Percentiles rank a stretch among this genome's conserved stretches.
These are phyloP conservation scores for Stachybotrys chlorohalonatus DNA, from an alignment of 2,329 filamentous ascomycete genomes.

Conservation along the genomic window DNA sequence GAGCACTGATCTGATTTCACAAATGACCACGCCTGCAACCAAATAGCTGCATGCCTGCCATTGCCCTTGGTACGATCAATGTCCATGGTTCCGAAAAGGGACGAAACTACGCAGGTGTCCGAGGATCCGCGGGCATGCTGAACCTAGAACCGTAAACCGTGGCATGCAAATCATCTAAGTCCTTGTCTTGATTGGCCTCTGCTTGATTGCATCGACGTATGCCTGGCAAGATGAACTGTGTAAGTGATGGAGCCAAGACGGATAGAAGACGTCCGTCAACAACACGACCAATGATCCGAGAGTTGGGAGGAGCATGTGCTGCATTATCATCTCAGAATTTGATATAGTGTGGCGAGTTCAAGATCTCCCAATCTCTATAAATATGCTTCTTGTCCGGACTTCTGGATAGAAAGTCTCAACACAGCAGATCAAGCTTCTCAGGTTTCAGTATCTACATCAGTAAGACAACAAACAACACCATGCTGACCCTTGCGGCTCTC, in stretches of 20 bases:
- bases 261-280: background rate
- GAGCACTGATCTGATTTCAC: background rate
- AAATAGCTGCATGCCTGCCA: background rate
- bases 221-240: background rate
- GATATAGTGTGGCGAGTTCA: background rate
- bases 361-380: background rate
- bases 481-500: slow-evolving; percentile 6
- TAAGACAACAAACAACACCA: slow-evolving; percentile 1
- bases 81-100: background rate
- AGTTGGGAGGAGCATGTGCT: background rate
- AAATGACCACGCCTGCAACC: background rate
- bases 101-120: background rate
- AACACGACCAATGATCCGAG: background rate
- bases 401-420: background rate
- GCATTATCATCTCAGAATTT: background rate
- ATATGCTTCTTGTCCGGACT: background rate
- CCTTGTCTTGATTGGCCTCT: background rate
- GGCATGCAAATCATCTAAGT: background rate
- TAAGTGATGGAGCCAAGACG: background rate
- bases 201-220: background rate
- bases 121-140: background rate
- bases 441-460: background rate
- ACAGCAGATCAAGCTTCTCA: background rate
- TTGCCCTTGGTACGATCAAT: background rate
- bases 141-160: background rate